Evolutionary conservation across 192 early-diverging fungal genomes (phyloP), one percentile per base, ranked within the genome.

Genomic region (Oehlia diaphana): DNA sequence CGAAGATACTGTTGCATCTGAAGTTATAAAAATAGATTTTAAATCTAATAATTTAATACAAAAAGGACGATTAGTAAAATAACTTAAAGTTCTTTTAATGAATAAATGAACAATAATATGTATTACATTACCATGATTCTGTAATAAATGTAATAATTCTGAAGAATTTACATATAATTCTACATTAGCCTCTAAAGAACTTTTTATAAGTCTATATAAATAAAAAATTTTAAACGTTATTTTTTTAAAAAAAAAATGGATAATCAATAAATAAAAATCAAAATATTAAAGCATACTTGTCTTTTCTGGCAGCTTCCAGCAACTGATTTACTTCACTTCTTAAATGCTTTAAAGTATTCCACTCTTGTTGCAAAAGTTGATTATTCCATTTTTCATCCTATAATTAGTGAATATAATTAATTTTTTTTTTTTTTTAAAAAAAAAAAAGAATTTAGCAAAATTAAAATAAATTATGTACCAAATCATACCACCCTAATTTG

Each of bases 401-500:
- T 42, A 23, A 61, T 72, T 26, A 42, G 31, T 35, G 71, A 71
- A 16, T 23, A 13, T 23, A 63, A 26, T 19, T 37, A 33, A 44
- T 19, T 3, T 39, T 39, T 39, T 39, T 39, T 39, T 39, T 39
- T 39, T 39, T 39, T 39, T 39, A 7, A 42, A 35, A 14, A 2
- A n/a, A 42, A 35, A 26, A 23, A 64, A 26, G 26, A 26, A 26
- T 6, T n/a, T 37, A 28, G 35, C 13, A 80, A n/a, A 31, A 19
- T 53, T 16, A 49, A 19, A n/a, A 6, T 61, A 61, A 37, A 33
- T 44, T 23, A 75, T 81, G 64, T 81, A 78, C 85, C n/a, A 83
- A 76, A 77, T 86, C 75, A 78, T 89, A 84, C 92, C 92, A 93
- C 21, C 86, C 81, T 16, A 86, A 82, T 75, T 89, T 87, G 77